Evolutionary conservation across 139 green algal species (phyloP), one percentile per base, ranked within the genome.

Genomic region (Volvox reticuliferus): DNA sequence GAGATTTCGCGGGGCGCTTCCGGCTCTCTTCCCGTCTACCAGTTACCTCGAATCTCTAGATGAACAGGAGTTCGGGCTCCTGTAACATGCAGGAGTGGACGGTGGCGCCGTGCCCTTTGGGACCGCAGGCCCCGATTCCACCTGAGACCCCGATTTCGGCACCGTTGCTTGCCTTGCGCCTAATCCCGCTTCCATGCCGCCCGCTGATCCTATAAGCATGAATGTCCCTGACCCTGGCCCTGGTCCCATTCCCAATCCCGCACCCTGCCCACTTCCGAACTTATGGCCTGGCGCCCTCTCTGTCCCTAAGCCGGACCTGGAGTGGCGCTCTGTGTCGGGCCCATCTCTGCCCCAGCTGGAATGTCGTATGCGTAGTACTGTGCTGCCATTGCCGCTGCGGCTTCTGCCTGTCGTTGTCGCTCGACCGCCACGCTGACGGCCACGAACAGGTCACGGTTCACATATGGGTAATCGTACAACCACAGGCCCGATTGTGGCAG

Each of bases 401-500:
- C 36, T 28, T 30, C 85, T 0, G 69, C 85, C 44, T 68, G 37
- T 21, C 95, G 92, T 67, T 94, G 92, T 0, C 93, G 82, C 85
- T 97, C 95, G 24, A 98, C 93, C 13, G 95, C 87, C 30, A 97
- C 86, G 75, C 90, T 96, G 36, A 98, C 75, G 30, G 97, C 95
- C 81, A 98, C 89, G 73, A 98, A 98, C 2, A 93, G 88, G 26
- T 95, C 88, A 18, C 96, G 91, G 69, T 97, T 95, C 1, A 97
- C 63, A 88, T 96, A 97, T 0, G 97, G 97, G 88, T 98, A 98
- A 79, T 98, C 95, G 9, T 94, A 92, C 50, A 98, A 91, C 97
- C 97, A 98, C 62, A 98, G 82, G 32, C 96, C 95, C 28, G 93
- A 91, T 82, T 94, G 92, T 2, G 96, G 97, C n/a, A 98, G 81